A percentile compares a stretch with the other conserved stretches of the same genome.
phyloP scores from a whole-genome alignment of 2,329 filamentous ascomycete species.

The Phaeoacremonium minimum region DNA sequence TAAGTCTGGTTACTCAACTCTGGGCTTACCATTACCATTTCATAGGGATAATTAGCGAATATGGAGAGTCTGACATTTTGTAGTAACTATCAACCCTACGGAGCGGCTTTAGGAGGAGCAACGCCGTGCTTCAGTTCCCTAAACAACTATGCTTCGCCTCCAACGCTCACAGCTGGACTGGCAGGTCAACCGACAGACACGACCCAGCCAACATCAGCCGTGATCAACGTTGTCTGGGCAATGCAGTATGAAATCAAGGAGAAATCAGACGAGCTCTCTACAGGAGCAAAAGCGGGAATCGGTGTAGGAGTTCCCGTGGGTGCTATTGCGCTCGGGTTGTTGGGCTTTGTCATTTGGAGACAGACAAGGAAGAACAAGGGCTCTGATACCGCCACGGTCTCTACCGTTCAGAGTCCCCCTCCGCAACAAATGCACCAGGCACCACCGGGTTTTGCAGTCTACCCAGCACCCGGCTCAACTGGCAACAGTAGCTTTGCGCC shows the following conservation, averaged over 20 bases:
- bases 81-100: constrained; percentile 19
- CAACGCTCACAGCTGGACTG: constrained; percentile 13
- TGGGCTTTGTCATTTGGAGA: neutral
- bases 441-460: neutral
- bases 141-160: constrained; percentile 6
- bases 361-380: neutral
- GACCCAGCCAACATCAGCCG: constrained; percentile 17
- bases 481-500: neutral
- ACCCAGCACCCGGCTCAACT: neutral
- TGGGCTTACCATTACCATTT: constrained; percentile 4
- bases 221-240: constrained; percentile 21
- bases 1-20: constrained; percentile 5
- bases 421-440: neutral
- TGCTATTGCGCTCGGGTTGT: constrained; percentile 12
- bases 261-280: constrained; percentile 24
- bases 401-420: no score
- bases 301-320: constrained; percentile 46
- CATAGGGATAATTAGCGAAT: no score
- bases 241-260: constrained; percentile 14
- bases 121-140: constrained; percentile 21
- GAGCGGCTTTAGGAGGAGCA: constrained; percentile 16
- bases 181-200: constrained; percentile 11
- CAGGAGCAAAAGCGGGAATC: constrained; percentile 53
- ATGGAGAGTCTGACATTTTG: no score
- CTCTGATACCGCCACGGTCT: neutral